Evolutionary conservation across 2,329 filamentous ascomycete species (phyloP).

Genomic region (Ophiostoma montium): DNA sequence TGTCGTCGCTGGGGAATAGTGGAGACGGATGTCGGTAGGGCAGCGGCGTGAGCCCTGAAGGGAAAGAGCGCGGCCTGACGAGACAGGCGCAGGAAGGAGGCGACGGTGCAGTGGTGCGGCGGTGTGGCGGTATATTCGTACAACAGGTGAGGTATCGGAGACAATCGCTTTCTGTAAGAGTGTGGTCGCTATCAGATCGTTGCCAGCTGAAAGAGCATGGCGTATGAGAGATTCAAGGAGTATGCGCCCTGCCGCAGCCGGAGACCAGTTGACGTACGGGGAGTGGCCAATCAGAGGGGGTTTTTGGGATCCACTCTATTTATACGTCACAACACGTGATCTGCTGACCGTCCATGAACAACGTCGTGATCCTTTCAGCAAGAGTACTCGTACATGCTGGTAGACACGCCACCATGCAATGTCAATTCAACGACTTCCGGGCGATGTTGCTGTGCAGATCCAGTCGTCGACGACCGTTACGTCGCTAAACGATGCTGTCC

Average conservation of each 20-base stretch:
- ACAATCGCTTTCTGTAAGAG: no score
- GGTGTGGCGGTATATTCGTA: no score
- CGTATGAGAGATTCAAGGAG: not conserved
- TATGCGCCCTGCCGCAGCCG: not conserved
- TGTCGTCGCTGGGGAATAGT: not conserved
- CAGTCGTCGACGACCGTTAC: constrained; percentile 72
- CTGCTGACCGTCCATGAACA: no score
- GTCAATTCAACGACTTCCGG: constrained; percentile 56
- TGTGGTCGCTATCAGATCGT: no score
- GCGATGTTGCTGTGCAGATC: constrained; percentile 61
- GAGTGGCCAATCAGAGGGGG: not conserved
- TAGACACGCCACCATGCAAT: constrained; percentile 22
- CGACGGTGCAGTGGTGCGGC: no score
- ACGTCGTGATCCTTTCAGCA: no score
- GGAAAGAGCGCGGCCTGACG: no score
- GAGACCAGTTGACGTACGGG: no score
- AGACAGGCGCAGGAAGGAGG: no score
- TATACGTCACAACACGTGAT: not conserved
- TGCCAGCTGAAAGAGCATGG: no score
- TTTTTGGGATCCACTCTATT: not conserved
- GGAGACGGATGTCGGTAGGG: not conserved
- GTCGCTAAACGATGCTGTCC: constrained; percentile 54
- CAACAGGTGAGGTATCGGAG: no score
- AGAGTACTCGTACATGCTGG: no score
- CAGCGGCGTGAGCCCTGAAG: not conserved